phyloP scores from a whole-genome alignment of 306 rosid species.

The Cotoneaster glaucophyllus region DNA sequence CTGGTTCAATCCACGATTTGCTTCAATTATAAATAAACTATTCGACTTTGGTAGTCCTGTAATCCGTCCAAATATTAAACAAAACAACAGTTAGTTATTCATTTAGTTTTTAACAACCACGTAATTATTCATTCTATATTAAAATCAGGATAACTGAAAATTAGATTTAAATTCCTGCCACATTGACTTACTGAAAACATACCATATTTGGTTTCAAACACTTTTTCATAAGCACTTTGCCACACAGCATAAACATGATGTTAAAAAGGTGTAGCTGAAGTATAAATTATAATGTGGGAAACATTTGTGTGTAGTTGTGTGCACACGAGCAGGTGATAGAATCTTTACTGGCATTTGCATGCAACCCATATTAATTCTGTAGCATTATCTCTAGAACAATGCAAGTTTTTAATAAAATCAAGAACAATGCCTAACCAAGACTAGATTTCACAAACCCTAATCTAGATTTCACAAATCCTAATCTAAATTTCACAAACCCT shows the following conservation, averaged over 20 bases:
- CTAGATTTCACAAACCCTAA: too few relatives aligned
- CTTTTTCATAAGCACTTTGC: background rate
- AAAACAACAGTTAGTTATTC: background rate
- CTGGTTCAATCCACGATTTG: slow-evolving; percentile 95
- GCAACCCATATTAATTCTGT: background rate
- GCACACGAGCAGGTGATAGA: background rate
- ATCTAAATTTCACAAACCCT: too few relatives aligned
- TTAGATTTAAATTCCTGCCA: background rate
- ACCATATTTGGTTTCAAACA: background rate
- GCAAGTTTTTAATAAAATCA: too few relatives aligned
- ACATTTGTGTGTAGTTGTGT: background rate
- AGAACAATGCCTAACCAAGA: too few relatives aligned
- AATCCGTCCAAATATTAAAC: background rate
- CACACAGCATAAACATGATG: background rate
- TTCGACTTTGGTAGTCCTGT: slow-evolving; percentile 78
- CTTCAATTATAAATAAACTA: slow-evolving; percentile 90
- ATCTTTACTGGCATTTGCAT: background rate
- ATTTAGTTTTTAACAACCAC: background rate
- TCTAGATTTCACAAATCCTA: too few relatives aligned
- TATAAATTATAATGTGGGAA: background rate
- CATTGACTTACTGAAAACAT: background rate
- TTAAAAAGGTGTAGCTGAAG: background rate
- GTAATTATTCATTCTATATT: background rate
- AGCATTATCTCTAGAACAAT: too few relatives aligned
- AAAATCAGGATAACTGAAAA: background rate